Percentiles rank a stretch among this genome's conserved stretches.
These are phyloP conservation scores for Cadophora malorum DNA, from an alignment of 2,329 filamentous ascomycete genomes.

Conservation along the genomic window DNA sequence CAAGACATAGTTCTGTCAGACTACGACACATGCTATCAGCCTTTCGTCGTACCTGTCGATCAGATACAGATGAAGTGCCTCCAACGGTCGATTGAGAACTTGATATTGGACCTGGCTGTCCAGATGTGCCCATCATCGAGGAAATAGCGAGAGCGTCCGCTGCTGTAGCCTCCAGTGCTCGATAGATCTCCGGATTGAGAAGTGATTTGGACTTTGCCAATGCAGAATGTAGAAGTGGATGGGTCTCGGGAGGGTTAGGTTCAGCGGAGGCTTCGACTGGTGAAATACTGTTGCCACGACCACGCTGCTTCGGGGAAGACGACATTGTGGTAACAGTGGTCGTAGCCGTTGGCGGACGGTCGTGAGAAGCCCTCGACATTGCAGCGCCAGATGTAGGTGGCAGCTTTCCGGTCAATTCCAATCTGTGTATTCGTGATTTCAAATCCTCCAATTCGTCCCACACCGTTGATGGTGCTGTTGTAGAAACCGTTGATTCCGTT, in stretches of 20 bases:
- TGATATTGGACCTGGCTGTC: conserved; percentile 72
- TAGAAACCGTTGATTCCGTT: conserved; percentile 87
- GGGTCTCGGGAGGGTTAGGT: conserved; percentile 60
- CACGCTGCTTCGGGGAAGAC: conserved; percentile 78
- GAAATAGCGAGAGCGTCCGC: conserved; percentile 81
- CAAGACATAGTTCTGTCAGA: conserved; percentile 89
- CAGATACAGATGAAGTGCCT: conserved; percentile 58
- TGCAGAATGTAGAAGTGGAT: conserved; percentile 82
- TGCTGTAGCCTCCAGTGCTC: conserved; percentile 79
- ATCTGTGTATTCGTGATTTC: conserved; percentile 87
- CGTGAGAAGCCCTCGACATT: conserved; percentile 66
- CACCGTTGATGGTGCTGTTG: conserved; percentile 87
- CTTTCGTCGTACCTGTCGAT: conserved; percentile 87
- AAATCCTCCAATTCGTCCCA: conserved; percentile 98
- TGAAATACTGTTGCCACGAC: conserved; percentile 56
- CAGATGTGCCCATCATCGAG: conserved; percentile 75
- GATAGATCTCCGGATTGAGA: conserved; percentile 75
- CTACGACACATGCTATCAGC: conserved; percentile 92
- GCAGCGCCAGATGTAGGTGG: conserved; percentile 83
- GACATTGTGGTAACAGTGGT: conserved; percentile 92
- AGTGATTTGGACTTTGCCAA: conserved; percentile 77
- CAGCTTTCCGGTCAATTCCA: conserved; percentile 88
- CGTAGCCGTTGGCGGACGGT: conserved; percentile 87
- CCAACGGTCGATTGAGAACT: conserved; percentile 57
- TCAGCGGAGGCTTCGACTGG: conserved; percentile 53